Evolutionary conservation across 495 filamentous ascomycete genomes (phyloP).

Genomic region (Hamigera avellanea): DNA sequence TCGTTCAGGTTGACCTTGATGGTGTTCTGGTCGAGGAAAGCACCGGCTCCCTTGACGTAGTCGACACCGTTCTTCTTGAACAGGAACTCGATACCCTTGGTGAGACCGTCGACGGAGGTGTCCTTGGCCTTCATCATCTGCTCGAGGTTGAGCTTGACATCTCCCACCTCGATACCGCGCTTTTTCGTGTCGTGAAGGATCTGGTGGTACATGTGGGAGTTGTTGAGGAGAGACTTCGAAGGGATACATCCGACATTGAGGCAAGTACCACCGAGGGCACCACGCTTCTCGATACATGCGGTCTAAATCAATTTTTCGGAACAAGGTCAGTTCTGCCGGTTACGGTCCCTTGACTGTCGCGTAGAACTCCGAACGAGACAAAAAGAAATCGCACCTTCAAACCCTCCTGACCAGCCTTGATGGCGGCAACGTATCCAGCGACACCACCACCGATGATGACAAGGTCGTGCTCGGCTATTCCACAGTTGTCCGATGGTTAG

Average conservation of each 20-base stretch:
- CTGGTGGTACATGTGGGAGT: constrained; percentile 97
- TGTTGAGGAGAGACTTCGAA: constrained; percentile 98
- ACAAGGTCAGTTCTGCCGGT: no score
- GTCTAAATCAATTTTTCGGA: constrained; percentile 43
- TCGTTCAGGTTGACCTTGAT: constrained; percentile 81
- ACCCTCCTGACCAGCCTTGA: constrained; percentile 96
- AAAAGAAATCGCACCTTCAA: constrained; percentile 72
- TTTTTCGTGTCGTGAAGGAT: constrained; percentile 94
- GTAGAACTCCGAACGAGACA: not conserved
- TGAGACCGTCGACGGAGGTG: constrained; percentile 74
- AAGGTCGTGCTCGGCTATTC: constrained; percentile 74
- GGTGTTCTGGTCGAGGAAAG: constrained; percentile 82
- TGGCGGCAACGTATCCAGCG: constrained; percentile 96
- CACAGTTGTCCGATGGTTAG: constrained; percentile 13
- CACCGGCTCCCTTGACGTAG: constrained; percentile 84
- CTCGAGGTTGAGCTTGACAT: constrained; percentile 88
- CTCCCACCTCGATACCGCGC: constrained; percentile 91
- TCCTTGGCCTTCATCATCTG: constrained; percentile 99
- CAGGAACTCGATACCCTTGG: constrained; percentile 94
- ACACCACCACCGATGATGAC: constrained; percentile 97
- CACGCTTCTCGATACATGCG: constrained; percentile 96
- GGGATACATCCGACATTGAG: constrained; percentile 99
- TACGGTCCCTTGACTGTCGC: not conserved
- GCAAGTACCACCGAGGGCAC: constrained; percentile 89
- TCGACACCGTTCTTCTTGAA: constrained; percentile 99